These are phyloP conservation scores for Phytophthora cryptogea DNA, from an alignment of 352 stramenopile genomes.

Conservation along the genomic window DNA sequence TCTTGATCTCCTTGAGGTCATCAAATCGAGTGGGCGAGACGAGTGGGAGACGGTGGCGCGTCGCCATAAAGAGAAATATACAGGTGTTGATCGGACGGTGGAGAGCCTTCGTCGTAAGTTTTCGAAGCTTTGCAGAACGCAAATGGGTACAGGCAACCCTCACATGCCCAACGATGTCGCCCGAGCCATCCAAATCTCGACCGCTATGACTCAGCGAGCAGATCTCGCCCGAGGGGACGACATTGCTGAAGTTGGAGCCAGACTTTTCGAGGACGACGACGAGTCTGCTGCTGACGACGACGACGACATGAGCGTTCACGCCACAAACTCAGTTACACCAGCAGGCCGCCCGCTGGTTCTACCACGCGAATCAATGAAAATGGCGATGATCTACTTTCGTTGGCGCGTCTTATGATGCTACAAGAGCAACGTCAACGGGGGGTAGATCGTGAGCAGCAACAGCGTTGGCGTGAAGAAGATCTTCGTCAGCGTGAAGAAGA, in stretches of 20 bases:
- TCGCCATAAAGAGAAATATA: neutral
- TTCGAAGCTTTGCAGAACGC: neutral
- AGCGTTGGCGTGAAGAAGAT: constrained; percentile 5
- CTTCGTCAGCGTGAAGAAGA: constrained; percentile 11
- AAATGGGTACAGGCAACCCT: neutral
- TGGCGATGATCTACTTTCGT: neutral
- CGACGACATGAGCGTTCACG: neutral
- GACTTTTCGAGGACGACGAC: neutral
- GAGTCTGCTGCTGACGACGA: neutral
- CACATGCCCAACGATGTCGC: neutral
- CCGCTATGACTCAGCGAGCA: neutral
- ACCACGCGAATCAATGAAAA: neutral
- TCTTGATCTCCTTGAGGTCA: neutral
- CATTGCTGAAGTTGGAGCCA: neutral
- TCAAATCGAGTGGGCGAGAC: neutral
- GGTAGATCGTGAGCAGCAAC: constrained; percentile 3
- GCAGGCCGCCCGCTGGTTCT: neutral
- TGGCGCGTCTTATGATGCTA: neutral
- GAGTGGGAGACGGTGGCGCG: neutral
- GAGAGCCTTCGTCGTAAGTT: neutral
- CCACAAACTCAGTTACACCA: no score
- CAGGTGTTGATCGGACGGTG: neutral
- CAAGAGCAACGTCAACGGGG: constrained; percentile 6
- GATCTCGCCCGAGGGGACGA: neutral
- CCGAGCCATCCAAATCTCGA: neutral